Evolutionary conservation across 306 rosid genomes (phyloP).

Genomic region (Acacia confusa): DNA sequence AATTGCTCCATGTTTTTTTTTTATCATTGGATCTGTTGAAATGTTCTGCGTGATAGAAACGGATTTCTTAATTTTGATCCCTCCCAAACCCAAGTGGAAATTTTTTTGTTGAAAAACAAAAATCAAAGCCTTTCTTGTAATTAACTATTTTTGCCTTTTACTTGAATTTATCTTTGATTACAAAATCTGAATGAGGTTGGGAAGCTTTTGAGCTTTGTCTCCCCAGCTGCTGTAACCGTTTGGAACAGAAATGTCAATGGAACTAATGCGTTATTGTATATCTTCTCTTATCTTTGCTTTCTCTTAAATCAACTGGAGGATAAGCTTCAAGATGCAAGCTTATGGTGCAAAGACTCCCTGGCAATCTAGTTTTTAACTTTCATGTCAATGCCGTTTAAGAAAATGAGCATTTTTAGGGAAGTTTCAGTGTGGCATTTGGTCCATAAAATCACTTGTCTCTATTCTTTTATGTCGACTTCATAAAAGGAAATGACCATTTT

Average conservation of each 20-base stretch:
- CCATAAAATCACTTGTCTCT: background rate
- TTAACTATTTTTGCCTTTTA: background rate
- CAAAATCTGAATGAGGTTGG: background rate
- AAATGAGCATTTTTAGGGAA: background rate
- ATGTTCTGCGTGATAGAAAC: background rate
- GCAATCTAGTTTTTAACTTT: background rate
- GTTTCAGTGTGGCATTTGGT: background rate
- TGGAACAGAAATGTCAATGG: background rate
- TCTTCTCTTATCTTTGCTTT: background rate
- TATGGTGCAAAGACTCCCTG: background rate
- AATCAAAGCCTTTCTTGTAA: background rate
- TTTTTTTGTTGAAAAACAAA: background rate
- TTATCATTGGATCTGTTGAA: conserved; percentile 14
- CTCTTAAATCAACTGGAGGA: background rate
- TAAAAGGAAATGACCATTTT: background rate
- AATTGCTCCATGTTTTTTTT: background rate
- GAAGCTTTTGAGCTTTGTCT: background rate
- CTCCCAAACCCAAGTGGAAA: conserved; percentile 22
- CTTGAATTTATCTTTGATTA: conserved; percentile 5
- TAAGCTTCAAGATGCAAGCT: conserved; percentile 8
- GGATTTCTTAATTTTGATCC: conserved; percentile 5
- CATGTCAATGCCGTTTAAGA: background rate
- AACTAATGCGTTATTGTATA: background rate
- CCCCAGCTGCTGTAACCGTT: background rate
- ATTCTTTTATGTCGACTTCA: background rate